Evolutionary conservation across 805 yeast genomes (phyloP).

Genomic region (Kockiozyma suomiensis): DNA sequence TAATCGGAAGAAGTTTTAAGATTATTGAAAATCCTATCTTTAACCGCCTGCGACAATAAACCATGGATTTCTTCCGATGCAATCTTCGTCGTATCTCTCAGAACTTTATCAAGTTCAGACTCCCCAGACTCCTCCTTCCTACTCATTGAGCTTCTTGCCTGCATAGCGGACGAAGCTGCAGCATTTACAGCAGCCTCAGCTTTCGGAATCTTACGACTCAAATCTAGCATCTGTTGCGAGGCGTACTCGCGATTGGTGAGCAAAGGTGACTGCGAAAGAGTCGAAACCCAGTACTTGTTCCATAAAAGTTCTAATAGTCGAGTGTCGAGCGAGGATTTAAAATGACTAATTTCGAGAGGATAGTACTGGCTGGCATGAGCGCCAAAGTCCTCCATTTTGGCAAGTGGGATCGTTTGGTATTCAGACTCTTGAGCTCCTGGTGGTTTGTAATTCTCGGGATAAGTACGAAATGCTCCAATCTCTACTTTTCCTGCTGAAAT

Average conservation of each 20-base stretch:
- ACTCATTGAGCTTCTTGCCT: background rate
- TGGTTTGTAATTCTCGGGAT: constrained; percentile 46
- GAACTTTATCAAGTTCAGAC: constrained; percentile 28
- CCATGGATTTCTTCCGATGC: constrained; percentile 39
- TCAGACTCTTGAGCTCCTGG: constrained; percentile 24
- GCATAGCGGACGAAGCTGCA: background rate
- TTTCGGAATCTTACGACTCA: constrained; percentile 36
- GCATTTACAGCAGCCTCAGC: constrained; percentile 18
- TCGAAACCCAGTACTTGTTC: constrained; percentile 53
- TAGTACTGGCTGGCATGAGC: constrained; percentile 71
- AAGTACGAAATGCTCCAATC: constrained; percentile 87
- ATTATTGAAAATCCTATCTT: constrained; percentile 32
- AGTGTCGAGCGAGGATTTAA: constrained; percentile 56
- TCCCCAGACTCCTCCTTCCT: constrained; percentile 15
- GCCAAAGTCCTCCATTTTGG: constrained; percentile 67
- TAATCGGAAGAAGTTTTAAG: background rate
- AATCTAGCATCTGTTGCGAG: constrained; percentile 39
- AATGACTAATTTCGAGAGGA: constrained; percentile 62
- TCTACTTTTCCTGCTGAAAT: constrained; percentile 65
- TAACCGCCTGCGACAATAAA: constrained; percentile 35
- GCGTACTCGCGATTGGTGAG: constrained; percentile 37
- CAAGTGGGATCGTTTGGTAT: constrained; percentile 47
- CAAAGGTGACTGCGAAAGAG: constrained; percentile 43
- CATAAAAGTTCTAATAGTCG: constrained; percentile 49
- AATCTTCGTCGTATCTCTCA: constrained; percentile 31